Base-by-base conservation (phyloP, 352 stramenopile species). In the Phytophthora nicotianae region DNA sequence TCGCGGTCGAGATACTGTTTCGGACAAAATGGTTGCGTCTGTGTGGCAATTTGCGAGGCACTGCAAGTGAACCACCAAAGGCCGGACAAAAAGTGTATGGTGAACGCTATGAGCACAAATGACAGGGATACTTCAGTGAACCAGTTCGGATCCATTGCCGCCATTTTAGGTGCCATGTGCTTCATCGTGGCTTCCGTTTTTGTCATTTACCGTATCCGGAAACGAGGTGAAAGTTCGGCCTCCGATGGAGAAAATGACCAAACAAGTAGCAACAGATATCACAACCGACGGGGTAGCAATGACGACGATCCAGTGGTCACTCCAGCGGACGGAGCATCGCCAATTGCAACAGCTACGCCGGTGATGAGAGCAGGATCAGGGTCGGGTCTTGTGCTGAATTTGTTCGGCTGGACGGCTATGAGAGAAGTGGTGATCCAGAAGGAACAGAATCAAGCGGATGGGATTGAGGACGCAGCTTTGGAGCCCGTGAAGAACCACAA, bases 331-430 rank as follows among this genome's bases (percentile, higher is more conserved):
- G 58, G 62, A 49, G 48, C 66, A 11, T 78, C 71, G 0, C 71
- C 71, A n/a, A 65, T 75, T 54, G 46, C 61, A 17, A 70, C 55
- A 10, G 68, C 71, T n/a, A 68, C 66, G 13, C 59, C 71, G 0
- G 67, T 79, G 0, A 53, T 74, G 41, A 37, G 64, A 50, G 52
- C 49, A 16, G 68, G 61, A n/a, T 74, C 66, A 11, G 64, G 68
- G 0, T 71, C 59, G 2, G 61, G 65, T 43, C 53, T 72, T 19
- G 38, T 77, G 19, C 62, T 89, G n/a, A 79, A 84, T 37, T 54
- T 88, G n/a, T 77, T 83, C 21, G 77, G 77, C 14, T 89, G 80
- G 80, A 74, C 77, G 27, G 75, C 77, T 1, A 69, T 82, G 47
- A 68, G 80, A 14, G 68, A 84, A 27, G 74, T 81, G 41, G 50